A percentile compares a stretch with the other conserved stretches of the same genome.
Evolutionary conservation across 495 filamentous ascomycete species (phyloP).

Genomic region (Talaromyces stipitatus): DNA sequence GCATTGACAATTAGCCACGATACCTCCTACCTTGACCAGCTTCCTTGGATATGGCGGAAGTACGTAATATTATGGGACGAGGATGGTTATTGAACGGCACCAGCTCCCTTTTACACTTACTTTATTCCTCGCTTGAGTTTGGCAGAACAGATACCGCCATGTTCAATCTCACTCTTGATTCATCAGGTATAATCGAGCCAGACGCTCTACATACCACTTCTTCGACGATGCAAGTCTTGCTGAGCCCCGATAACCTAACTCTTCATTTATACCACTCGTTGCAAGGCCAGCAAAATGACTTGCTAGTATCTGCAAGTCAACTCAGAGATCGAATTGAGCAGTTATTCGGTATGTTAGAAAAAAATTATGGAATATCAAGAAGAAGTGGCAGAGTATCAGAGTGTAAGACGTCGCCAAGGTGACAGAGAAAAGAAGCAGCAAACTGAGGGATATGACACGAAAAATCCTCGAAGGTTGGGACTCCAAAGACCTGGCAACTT

Average conservation of each 20-base stretch:
- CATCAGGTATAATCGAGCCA: not conserved
- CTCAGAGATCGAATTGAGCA: conserved; percentile 15
- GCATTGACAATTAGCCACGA: not conserved
- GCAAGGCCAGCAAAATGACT: not conserved
- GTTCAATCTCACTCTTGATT: conserved; percentile 8
- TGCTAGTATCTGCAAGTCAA: not conserved
- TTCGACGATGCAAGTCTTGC: conserved; percentile 13
- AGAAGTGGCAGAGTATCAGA: not conserved
- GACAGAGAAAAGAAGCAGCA: not conserved
- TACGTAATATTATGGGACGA: conserved; percentile 22
- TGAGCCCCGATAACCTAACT: conserved; percentile 8
- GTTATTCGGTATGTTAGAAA: conserved; percentile 15
- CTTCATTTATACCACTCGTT: conserved; percentile 15
- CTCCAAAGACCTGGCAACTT: conserved; percentile 19
- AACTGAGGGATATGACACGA: not conserved
- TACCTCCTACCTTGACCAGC: not conserved
- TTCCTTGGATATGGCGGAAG: conserved; percentile 15
- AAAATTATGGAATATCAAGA: conserved; percentile 21
- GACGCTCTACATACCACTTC: not conserved
- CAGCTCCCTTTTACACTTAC: conserved; percentile 23
- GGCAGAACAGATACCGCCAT: conserved; percentile 11
- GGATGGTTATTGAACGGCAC: conserved; percentile 27
- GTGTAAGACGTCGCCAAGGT: not conserved
- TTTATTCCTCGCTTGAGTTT: conserved; percentile 18
- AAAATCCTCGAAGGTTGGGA: conserved; percentile 25